Evolutionary conservation across 2,329 filamentous ascomycete species (phyloP).

Genomic region (Epichloe sylvatica): DNA sequence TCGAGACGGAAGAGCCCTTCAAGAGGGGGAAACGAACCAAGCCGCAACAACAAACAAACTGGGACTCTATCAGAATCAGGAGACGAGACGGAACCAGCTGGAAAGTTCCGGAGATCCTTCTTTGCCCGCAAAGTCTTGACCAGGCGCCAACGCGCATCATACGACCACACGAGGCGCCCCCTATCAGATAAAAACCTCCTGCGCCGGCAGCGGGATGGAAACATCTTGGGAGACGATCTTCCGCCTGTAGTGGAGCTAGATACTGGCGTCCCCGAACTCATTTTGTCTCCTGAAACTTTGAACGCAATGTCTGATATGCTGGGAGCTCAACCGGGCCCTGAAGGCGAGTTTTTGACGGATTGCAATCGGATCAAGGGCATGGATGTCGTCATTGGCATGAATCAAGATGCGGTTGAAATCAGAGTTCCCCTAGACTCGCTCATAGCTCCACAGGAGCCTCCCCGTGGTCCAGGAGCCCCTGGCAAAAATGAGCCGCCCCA

Average conservation of each 20-base stretch:
- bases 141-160: neutral
- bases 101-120: neutral
- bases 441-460: neutral
- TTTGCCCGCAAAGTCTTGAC: neutral
- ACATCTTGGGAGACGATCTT: neutral
- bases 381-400: slow-evolving; percentile 2
- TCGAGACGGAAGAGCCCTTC: neutral
- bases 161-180: neutral
- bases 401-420: slow-evolving; percentile 1
- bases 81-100: neutral
- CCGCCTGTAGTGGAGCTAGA: neutral
- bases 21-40: neutral
- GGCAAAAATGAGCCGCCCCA: neutral
- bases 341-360: neutral
- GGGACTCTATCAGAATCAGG: neutral
- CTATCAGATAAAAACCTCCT: neutral
- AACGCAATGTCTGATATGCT: neutral
- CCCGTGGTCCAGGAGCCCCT: neutral
- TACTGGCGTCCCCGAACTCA: neutral
- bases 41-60: neutral
- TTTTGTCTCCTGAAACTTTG: neutral
- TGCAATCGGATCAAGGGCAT: neutral
- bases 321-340: neutral
- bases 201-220: neutral
- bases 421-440: slow-evolving; percentile 1